Base-by-base conservation (phyloP, 371 early-diverging fungal species). In the Mucor velutinosus region DNA sequence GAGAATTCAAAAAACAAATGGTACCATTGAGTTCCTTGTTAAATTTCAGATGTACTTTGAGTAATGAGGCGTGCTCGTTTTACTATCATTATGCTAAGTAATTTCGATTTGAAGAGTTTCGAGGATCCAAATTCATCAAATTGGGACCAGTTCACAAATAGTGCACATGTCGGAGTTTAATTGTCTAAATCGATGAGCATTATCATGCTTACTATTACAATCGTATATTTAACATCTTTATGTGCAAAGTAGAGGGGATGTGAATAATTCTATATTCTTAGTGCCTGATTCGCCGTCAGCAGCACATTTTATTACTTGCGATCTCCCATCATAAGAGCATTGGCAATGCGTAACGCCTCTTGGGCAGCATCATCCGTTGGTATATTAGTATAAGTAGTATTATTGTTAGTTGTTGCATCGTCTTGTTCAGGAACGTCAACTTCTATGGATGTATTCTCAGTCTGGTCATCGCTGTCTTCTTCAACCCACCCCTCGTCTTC, bases 341-440 rank as follows among this genome's bases (percentile, higher is more conserved):
- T 77, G 7, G 77, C 80, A 12, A 80, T 73, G 41, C 66, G 51
- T 12, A 80, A 53, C 27, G 80, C 80, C 65, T 77, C 80, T 64
- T 62, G 57, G 1, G 64, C 25, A 0, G 74, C 62, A 29, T 68
- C 56, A n/a, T 53, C 57, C 25, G 58, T 62, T n/a, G 67, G 58
- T 23, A 64, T 56, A 29, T 60, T 33, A 32, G 49, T 59, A 21
- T 67, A 65, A n/a, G 51, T 45, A 19, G 35, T 12, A 29, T 32
- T 33, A 37, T 11, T 27, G 14, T 41, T 17, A 25, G 21, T 29
- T 15, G 57, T n/a, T 19, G 49, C 33, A 37, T 63, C 21, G 21
- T 30, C 49, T 62, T 17, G 12, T 19, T 47, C 21, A 3, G n/a
- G 21, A 10, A 0, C 21, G 2, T 47, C 19, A 7, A 15, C 14